Percentiles rank a stretch among this genome's conserved stretches.
phyloP scores from a whole-genome alignment of 345 rosid species.

The Salix caprea region DNA sequence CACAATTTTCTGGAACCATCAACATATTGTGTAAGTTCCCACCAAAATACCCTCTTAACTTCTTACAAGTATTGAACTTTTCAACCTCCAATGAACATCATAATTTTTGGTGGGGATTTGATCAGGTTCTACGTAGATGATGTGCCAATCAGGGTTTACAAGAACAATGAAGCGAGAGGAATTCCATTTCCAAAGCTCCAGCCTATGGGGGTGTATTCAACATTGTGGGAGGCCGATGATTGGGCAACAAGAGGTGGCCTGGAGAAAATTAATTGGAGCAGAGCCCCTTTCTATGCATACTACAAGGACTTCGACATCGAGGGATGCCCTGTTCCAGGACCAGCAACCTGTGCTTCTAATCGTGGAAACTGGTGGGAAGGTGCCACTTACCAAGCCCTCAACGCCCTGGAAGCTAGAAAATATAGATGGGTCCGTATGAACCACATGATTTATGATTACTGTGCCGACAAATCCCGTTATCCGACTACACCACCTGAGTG shows the following conservation, averaged over 20 bases:
- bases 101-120: background rate
- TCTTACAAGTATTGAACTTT: background rate
- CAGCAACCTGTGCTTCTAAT: constrained; percentile 54
- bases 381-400: constrained; percentile 51
- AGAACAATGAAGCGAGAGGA: constrained; percentile 67
- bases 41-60: background rate
- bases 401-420: constrained; percentile 61
- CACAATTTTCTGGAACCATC: constrained; percentile 69
- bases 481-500: constrained; percentile 83
- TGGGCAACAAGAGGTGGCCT: constrained; percentile 99
- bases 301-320: constrained; percentile 88
- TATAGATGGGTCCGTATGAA: constrained; percentile 90
- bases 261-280: constrained; percentile 86
- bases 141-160: constrained; percentile 83
- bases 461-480: constrained; percentile 68
- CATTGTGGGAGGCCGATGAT: constrained; percentile 94
- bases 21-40: constrained; percentile 59
- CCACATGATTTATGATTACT: constrained; percentile 94
- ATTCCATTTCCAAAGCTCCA: constrained; percentile 64
- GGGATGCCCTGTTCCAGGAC: constrained; percentile 84
- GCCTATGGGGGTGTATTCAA: constrained; percentile 86
- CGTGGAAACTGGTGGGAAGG: constrained; percentile 84
- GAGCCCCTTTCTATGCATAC: constrained; percentile 79
- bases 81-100: background rate
- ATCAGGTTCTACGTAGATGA: constrained; percentile 72